These are phyloP conservation scores for Lipomyces orientalis DNA, from an alignment of 805 yeast species.

Conservation along the genomic window DNA sequence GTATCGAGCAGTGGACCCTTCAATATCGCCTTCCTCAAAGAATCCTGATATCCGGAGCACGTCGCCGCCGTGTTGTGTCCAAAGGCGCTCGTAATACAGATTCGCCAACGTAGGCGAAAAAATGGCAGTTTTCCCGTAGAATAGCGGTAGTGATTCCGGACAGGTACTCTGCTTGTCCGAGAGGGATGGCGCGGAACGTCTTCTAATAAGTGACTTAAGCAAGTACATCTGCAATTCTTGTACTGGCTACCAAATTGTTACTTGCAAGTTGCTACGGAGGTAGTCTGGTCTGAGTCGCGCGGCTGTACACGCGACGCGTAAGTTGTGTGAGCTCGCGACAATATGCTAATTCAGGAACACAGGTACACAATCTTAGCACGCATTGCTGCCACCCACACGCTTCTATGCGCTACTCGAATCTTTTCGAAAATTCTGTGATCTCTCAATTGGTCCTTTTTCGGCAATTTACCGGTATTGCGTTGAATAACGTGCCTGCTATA, in stretches of 20 bases:
- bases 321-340: too few relatives aligned
- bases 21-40: neutral
- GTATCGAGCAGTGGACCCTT: neutral
- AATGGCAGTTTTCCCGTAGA: constrained; percentile 7
- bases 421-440: too few relatives aligned
- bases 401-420: too few relatives aligned
- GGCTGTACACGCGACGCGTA: too few relatives aligned
- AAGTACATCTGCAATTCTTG: neutral
- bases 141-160: neutral
- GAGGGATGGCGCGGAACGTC: neutral
- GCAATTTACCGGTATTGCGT: too few relatives aligned
- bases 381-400: too few relatives aligned
- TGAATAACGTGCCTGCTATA: too few relatives aligned
- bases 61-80: constrained; percentile 18
- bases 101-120: constrained; percentile 6
- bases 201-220: neutral
- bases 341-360: too few relatives aligned
- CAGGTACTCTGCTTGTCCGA: neutral
- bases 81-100: constrained; percentile 20
- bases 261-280: too few relatives aligned
- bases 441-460: too few relatives aligned
- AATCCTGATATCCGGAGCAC: constrained; percentile 4
- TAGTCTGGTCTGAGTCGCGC: too few relatives aligned
- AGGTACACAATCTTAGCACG: too few relatives aligned
- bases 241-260: neutral